Base-by-base conservation (phyloP, 2,329 filamentous ascomycete genomes). In the Hypoxylon sp. region DNA sequence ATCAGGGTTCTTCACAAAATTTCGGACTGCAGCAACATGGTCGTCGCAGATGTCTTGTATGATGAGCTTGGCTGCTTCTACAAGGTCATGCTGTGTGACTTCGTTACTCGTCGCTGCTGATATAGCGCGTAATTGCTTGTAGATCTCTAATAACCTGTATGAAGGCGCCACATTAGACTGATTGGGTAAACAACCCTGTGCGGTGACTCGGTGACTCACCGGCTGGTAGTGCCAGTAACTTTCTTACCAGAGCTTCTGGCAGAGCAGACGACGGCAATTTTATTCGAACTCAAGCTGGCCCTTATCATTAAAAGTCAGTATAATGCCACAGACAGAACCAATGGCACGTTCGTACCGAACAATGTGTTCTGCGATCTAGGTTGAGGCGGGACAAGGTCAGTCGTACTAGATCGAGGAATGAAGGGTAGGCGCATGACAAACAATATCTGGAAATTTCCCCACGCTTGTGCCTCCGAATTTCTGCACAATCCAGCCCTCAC, bases 391-490 rank as follows among this genome's bases (percentile, higher is more conserved):
- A 50, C 39, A 54, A 51, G 64, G 65, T 69, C 66, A 66, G 65
- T 68, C 17, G 42, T 56, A 65, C 48, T 42, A 39, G 11, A 52
- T 58, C 39, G 24, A 57, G 17, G 19, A 29, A 48, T 48, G 33
- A 58, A 55, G 26, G 31, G 24, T 46, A 5, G 51, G 63, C 70
- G 79, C 70, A 79, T 83, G 78, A 80, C 82, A 65, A 77, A 87
- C 85, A 81, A 91, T 91, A 73, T 88, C 87, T 57, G 94, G 91
- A 76, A 97, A 97, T 82, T 98, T 98, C 75, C 95, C 96, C 56
- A 98, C 92, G 78, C 93, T 97, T 57, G 95, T 99, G 56, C 95
- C 95, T 70, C 94, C 94, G 80, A 97, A 97, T 81, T 98, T 98
- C 80, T 97, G 94, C 55, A 98, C 92, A 31, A 97, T 86, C 94